phyloP scores from a whole-genome alignment of 1,139 yeast genomes.

The Hemisphaericaspora subhashii region DNA sequence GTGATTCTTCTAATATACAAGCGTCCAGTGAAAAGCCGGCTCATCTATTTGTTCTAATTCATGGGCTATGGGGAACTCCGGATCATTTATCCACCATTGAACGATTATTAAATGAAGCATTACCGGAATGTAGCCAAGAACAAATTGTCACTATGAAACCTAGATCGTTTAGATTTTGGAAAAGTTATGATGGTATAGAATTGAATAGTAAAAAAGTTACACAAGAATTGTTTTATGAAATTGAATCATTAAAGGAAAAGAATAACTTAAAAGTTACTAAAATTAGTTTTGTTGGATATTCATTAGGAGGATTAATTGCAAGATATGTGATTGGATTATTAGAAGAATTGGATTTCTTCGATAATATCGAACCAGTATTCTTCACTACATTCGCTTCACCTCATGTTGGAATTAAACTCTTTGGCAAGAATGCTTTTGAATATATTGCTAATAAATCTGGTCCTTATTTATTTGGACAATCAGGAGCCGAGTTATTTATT shows the following conservation, averaged over 20 bases:
- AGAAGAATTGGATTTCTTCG: conserved; percentile 53
- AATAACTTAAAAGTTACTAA: conserved; percentile 36
- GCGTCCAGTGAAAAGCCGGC: conserved; percentile 19
- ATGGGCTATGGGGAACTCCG: conserved; percentile 89
- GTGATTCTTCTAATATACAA: neutral
- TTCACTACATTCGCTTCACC: conserved; percentile 91
- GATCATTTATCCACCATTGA: conserved; percentile 67
- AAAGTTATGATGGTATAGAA: conserved; percentile 83
- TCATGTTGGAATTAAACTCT: conserved; percentile 71
- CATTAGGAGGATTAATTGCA: conserved; percentile 44
- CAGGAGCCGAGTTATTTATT: conserved; percentile 74
- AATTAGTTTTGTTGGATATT: conserved; percentile 45
- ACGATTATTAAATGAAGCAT: conserved; percentile 44
- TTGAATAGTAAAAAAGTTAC: conserved; percentile 70
- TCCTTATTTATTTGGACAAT: conserved; percentile 60
- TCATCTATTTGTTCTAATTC: conserved; percentile 78
- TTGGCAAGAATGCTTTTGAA: conserved; percentile 41
- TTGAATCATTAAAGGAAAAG: conserved; percentile 48
- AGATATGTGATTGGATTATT: conserved; percentile 74
- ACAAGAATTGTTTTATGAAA: conserved; percentile 58
- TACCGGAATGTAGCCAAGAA: conserved; percentile 35
- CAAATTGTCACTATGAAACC: conserved; percentile 62
- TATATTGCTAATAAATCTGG: conserved; percentile 59
- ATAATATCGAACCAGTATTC: conserved; percentile 57
- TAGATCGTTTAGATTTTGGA: conserved; percentile 67